Evolutionary conservation across 257 asterid genomes (phyloP), one percentile per base, ranked within the genome.

Genomic region (Solanum pinnatisectum): DNA sequence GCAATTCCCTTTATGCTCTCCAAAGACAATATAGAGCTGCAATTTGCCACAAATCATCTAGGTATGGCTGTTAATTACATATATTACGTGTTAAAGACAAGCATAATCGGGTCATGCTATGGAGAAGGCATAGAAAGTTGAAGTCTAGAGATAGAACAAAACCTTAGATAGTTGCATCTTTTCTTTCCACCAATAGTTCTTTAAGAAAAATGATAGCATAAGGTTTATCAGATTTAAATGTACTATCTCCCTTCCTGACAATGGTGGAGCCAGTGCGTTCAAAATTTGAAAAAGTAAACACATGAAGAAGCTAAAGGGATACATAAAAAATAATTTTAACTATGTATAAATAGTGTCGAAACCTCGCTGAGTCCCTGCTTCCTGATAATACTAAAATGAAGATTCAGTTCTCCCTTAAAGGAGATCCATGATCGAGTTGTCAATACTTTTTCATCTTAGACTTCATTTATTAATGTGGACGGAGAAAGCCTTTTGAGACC

Each of bases 1-100:
- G 94, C 91, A 16, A 88, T 93, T 22, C 96, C 98, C 1, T 96
- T 92, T 92, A 85, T 32, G 91, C 95, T 96, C 82, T 93, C 98
- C 52, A 88, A 93, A 90, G 98, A 96, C 94, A 91, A 93, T 68
- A 88, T 95, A 36, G 99, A 96, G 91, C 84, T 94, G 77, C 98
- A 96, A 89, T 96, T 96, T 82, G 99, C 98, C 88, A 96, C 98
- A 18, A 96, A 96, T 87, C 91, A 96, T 89, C 87, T 95, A 89
- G 99, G 99, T 96, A 91, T 52, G 42, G 33, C 76, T 44, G 60
- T 67, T 81, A 30, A 4, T 23, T 1, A 44, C 23, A 44, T 5
- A 5, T 30, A 44, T 46, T 35, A 30, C 2, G 39, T 14, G 15
- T 15, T 81, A 39, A 81, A 46, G 40, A 81, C 20, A 3, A 79